These are phyloP conservation scores for Curvularia sp. DNA, from an alignment of 2,329 filamentous ascomycete genomes.

Conservation along the genomic window DNA sequence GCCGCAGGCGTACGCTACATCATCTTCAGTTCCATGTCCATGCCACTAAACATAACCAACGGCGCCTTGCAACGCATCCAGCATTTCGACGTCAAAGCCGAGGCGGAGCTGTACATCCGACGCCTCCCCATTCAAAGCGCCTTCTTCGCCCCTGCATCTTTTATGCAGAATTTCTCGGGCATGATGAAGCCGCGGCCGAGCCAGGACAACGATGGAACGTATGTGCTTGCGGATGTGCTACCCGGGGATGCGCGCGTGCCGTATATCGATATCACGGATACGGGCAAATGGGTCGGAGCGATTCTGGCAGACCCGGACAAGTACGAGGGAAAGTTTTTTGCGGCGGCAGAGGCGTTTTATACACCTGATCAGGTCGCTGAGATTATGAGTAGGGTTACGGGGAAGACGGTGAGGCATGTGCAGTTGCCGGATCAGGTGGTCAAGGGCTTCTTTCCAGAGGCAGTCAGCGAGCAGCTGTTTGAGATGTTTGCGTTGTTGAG, in stretches of 20 bases:
- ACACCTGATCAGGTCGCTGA: constrained; percentile 52
- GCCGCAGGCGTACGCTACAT: constrained; percentile 47
- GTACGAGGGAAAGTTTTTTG: constrained; percentile 55
- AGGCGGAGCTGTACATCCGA: constrained; percentile 63
- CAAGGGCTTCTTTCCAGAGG: constrained; percentile 33
- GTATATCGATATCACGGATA: constrained; percentile 56
- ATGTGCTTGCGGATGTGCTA: constrained; percentile 26
- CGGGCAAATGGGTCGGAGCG: constrained; percentile 53
- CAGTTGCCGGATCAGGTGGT: constrained; percentile 38
- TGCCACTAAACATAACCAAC: constrained; percentile 35
- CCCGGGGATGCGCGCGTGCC: constrained; percentile 45
- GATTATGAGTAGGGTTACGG: constrained; percentile 51
- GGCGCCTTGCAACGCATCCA: constrained; percentile 48
- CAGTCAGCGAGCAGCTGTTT: constrained; percentile 25
- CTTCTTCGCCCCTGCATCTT: constrained; percentile 62
- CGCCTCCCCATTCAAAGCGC: constrained; percentile 57
- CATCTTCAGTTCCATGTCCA: constrained; percentile 48
- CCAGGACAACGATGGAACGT: constrained; percentile 34
- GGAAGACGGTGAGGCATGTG: constrained; percentile 44
- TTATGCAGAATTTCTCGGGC: constrained; percentile 59
- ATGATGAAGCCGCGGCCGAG: constrained; percentile 25
- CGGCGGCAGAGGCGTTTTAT: constrained; percentile 53
- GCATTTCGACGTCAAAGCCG: constrained; percentile 66
- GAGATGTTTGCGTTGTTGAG: constrained; percentile 38
- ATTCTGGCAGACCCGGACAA: constrained; percentile 55